Evolutionary conservation across 192 early-diverging fungal genomes (phyloP).

Genomic region (Podila verticillata): DNA sequence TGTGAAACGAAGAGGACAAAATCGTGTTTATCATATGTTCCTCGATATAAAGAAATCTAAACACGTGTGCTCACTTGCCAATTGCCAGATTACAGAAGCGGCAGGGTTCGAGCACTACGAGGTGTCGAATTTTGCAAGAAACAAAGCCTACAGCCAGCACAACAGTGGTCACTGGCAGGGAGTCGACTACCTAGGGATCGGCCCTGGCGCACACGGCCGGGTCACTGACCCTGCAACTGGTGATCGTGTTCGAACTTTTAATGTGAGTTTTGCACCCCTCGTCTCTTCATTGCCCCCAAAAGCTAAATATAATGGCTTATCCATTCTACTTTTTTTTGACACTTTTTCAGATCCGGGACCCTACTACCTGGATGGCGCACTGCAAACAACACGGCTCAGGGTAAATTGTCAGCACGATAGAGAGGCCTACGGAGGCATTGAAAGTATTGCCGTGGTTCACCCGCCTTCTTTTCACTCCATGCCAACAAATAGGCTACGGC

Average conservation of each 20-base stretch:
- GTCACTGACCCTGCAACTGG: slow-evolving; percentile 31
- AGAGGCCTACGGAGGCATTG: too few relatives aligned
- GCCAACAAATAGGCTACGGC: neutral
- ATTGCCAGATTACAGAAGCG: slow-evolving; percentile 34
- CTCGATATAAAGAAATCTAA: neutral
- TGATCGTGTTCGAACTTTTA: slow-evolving; percentile 52
- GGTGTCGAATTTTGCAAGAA: slow-evolving; percentile 62
- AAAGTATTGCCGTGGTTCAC: too few relatives aligned
- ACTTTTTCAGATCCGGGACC: slow-evolving; percentile 55
- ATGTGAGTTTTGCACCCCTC: slow-evolving; percentile 47
- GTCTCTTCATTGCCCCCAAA: neutral
- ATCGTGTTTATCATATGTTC: neutral
- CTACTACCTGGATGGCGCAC: slow-evolving; percentile 60
- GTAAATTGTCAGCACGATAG: slow-evolving; percentile 9
- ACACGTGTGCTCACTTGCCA: neutral
- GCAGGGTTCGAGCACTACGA: slow-evolving; percentile 64
- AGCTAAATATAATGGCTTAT: neutral
- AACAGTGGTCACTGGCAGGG: slow-evolving; percentile 67
- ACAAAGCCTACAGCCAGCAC: slow-evolving; percentile 54
- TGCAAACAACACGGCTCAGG: slow-evolving; percentile 57
- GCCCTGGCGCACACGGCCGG: slow-evolving; percentile 66
- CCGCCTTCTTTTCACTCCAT: neutral
- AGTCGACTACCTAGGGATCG: slow-evolving; percentile 65
- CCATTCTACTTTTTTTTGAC: neutral
- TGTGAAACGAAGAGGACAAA: neutral